phyloP scores from a whole-genome alignment of 1,284 basidiomycete species.

The Pseudozyma tsukubaensis region DNA sequence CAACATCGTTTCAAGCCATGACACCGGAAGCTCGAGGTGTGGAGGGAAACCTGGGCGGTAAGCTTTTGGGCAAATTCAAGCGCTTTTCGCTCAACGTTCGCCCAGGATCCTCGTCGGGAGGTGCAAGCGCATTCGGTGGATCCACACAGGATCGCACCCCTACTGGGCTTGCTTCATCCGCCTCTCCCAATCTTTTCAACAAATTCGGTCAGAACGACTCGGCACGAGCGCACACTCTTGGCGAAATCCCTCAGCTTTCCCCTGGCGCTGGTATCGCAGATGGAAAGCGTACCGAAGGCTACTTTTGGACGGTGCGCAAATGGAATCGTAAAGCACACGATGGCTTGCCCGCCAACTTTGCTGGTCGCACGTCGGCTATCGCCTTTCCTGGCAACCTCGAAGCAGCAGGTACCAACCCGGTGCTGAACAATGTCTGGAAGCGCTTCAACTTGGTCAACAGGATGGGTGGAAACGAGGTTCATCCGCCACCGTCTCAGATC shows the following conservation, averaged over 20 bases:
- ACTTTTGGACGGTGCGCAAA: constrained; percentile 62
- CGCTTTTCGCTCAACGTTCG: constrained; percentile 44
- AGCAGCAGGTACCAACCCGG: constrained; percentile 34
- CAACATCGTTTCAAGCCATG: constrained; percentile 61
- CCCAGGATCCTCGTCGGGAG: constrained; percentile 9
- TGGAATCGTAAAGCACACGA: constrained; percentile 51
- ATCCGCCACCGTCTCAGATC: constrained; percentile 52
- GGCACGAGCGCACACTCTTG: background rate
- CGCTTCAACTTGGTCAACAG: constrained; percentile 57
- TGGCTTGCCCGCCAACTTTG: constrained; percentile 15
- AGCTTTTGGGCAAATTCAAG: constrained; percentile 58
- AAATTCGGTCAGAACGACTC: constrained; percentile 15
- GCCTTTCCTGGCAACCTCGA: constrained; percentile 1
- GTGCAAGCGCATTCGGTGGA: constrained; percentile 7
- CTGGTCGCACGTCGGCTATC: constrained; percentile 10
- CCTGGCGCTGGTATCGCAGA: constrained; percentile 50
- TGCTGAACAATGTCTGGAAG: constrained; percentile 58
- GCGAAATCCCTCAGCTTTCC: constrained; percentile 46
- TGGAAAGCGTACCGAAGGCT: constrained; percentile 55
- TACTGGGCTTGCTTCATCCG: background rate
- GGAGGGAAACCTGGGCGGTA: constrained; percentile 48
- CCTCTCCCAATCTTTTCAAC: constrained; percentile 20
- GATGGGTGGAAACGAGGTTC: constrained; percentile 46
- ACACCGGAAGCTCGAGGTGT: constrained; percentile 56
- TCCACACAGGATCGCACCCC: constrained; percentile 1